Percentiles rank a stretch among this genome's conserved stretches.
These are phyloP conservation scores for Oligophagozyma castellii DNA, from an alignment of 1,139 yeast genomes.

Conservation along the genomic window DNA sequence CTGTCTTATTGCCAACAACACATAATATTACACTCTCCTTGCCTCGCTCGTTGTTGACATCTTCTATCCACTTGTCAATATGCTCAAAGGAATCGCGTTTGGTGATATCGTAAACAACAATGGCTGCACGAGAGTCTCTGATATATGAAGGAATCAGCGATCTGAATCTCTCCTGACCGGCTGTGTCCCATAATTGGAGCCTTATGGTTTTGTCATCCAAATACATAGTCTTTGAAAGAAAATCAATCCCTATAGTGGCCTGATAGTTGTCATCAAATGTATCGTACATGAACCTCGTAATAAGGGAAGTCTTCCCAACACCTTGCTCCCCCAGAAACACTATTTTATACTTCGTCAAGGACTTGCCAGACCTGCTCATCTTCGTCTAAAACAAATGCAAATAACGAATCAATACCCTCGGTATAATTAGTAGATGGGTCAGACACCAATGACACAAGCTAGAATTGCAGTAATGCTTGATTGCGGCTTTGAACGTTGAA, in stretches of 20 bases:
- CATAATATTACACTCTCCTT: constrained; percentile 52
- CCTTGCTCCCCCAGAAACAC: constrained; percentile 97
- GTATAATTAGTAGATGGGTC: too few relatives aligned
- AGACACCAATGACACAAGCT: too few relatives aligned
- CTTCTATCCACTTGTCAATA: constrained; percentile 73
- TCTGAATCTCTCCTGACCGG: constrained; percentile 96
- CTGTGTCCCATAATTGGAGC: constrained; percentile 93
- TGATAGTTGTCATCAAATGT: constrained; percentile 90
- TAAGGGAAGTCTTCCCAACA: constrained; percentile 88
- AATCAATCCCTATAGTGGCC: constrained; percentile 95
- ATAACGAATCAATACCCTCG: too few relatives aligned
- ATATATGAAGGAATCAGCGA: constrained; percentile 90
- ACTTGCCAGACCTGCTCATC: constrained; percentile 19
- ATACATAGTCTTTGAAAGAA: constrained; percentile 77
- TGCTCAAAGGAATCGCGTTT: constrained; percentile 69
- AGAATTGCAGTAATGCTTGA: too few relatives aligned
- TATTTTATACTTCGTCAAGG: constrained; percentile 64
- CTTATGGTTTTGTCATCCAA: constrained; percentile 61
- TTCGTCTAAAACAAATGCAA: too few relatives aligned
- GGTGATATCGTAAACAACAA: constrained; percentile 87
- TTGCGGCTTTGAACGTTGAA: too few relatives aligned
- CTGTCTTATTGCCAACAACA: constrained; percentile 73
- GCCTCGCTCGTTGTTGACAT: constrained; percentile 64
- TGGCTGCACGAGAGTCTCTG: constrained; percentile 94
- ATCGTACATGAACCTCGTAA: constrained; percentile 94